These are phyloP conservation scores for Penicillium chermesinum DNA, from an alignment of 495 filamentous ascomycete species.

Conservation along the genomic window DNA sequence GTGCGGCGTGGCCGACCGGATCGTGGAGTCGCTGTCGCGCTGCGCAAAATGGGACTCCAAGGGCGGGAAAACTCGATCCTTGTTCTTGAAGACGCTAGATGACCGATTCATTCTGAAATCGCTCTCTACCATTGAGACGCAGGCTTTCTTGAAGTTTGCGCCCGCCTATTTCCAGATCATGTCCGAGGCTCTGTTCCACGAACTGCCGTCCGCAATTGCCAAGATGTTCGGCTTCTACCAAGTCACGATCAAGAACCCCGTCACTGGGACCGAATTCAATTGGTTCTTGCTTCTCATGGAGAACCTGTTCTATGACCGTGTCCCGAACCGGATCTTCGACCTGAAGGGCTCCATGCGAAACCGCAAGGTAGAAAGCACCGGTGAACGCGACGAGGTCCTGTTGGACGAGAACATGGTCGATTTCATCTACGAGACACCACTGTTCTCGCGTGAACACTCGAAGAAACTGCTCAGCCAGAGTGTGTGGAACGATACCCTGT, in stretches of 20 bases:
- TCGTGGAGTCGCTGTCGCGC: conserved; percentile 89
- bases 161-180: conserved; percentile 97
- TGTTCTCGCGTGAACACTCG: conserved; percentile 89
- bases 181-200: conserved; percentile 92
- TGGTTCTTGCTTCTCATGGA: conserved; percentile 96
- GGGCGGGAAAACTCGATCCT: conserved; percentile 93
- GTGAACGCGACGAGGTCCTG: conserved; percentile 91
- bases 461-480: conserved; percentile 80
- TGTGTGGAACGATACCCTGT: conserved; percentile 95
- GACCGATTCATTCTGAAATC: conserved; percentile 91
- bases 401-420: conserved; percentile 99
- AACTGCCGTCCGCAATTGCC: conserved; percentile 92
- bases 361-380: conserved; percentile 89
- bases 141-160: conserved; percentile 90
- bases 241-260: conserved; percentile 90
- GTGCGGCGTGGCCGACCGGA: conserved; percentile 87
- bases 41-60: conserved; percentile 98
- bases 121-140: conserved; percentile 81
- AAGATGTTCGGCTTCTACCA: conserved; percentile 99
- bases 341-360: conserved; percentile 98
- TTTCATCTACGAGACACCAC: conserved; percentile 93
- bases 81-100: conserved; percentile 97
- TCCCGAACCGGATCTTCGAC: conserved; percentile 89
- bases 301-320: conserved; percentile 96
- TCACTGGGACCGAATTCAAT: conserved; percentile 88